A percentile compares a stretch with the other conserved stretches of the same genome.
These are phyloP conservation scores for Gossypioides kirkii DNA, from an alignment of 345 rosid species.

Conservation along the genomic window DNA sequence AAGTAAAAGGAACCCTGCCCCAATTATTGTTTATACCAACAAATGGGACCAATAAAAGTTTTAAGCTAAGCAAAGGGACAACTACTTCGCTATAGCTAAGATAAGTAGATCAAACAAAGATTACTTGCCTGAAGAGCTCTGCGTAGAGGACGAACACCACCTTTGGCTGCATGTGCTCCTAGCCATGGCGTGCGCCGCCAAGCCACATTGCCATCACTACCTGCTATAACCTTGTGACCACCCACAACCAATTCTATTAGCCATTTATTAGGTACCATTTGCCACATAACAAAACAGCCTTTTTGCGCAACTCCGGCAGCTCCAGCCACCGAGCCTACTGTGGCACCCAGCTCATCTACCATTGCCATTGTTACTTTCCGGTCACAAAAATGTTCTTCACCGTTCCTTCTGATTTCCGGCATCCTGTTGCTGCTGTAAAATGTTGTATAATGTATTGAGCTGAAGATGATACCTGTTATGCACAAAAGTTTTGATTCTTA, in stretches of 20 bases:
- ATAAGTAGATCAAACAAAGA: neutral
- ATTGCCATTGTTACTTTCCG: slow-evolving; percentile 74
- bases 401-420: slow-evolving; percentile 60
- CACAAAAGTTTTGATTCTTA: slow-evolving; percentile 6
- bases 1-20: neutral
- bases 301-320: slow-evolving; percentile 42
- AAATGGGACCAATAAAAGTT: neutral
- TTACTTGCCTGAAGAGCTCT: slow-evolving; percentile 84
- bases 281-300: slow-evolving; percentile 99
- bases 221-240: slow-evolving; percentile 78
- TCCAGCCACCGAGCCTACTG: slow-evolving; percentile 26
- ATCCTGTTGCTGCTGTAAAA: slow-evolving; percentile 91
- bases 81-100: too few species aligned
- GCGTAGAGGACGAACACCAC: slow-evolving; percentile 78
- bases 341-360: slow-evolving; percentile 59
- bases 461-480: slow-evolving; percentile 73
- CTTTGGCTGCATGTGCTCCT: slow-evolving; percentile 79
- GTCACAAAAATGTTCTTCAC: slow-evolving; percentile 77
- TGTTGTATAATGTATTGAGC: slow-evolving; percentile 94
- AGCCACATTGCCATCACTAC: slow-evolving; percentile 75
- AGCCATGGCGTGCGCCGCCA: slow-evolving; percentile 99
- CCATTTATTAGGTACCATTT: slow-evolving; percentile 92
- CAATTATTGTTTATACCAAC: neutral
- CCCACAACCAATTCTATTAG: slow-evolving; percentile 74
- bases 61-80: slow-evolving; percentile 2